Evolutionary conservation across 305 asterid genomes (phyloP).

Genomic region (Plantago rigida): DNA sequence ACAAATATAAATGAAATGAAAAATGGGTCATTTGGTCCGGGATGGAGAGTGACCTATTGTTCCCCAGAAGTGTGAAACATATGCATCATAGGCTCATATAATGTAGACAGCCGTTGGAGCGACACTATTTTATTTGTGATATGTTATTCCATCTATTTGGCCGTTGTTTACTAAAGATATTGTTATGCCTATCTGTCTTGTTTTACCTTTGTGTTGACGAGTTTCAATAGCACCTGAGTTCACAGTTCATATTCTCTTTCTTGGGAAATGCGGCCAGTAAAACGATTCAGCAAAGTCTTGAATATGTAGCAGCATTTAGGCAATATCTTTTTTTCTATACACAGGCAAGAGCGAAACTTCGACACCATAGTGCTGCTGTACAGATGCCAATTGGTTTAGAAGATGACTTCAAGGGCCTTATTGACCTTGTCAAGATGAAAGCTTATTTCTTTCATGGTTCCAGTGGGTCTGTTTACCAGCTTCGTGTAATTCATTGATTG

Average conservation of each 20-base stretch:
- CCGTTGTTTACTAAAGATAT: no score
- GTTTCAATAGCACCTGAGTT: no score
- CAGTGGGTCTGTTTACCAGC: constrained; percentile 65
- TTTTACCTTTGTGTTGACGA: no score
- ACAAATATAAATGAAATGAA: no score
- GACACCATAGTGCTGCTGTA: constrained; percentile 96
- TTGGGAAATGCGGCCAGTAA: constrained; percentile 10
- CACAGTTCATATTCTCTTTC: constrained; percentile 1
- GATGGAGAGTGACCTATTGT: no score
- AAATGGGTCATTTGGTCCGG: no score
- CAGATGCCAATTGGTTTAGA: constrained; percentile 96
- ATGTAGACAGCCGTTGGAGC: no score
- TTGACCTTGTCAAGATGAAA: constrained; percentile 81
- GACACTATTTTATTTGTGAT: no score
- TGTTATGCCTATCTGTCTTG: no score
- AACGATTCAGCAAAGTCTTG: constrained; percentile 3
- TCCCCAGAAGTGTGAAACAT: no score
- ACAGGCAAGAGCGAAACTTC: constrained; percentile 89
- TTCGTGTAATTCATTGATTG: constrained; percentile 19
- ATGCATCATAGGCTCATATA: no score
- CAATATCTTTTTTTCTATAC: constrained; percentile 26
- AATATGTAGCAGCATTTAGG: constrained; percentile 21
- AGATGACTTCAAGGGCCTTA: constrained; percentile 89
- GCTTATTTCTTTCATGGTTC: constrained; percentile 79
- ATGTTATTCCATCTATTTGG: no score